A percentile compares a stretch with the other conserved stretches of the same genome.
Evolutionary conservation across 2,329 filamentous ascomycete species (phyloP).

Genomic region (Zymoseptoria ardabiliae): DNA sequence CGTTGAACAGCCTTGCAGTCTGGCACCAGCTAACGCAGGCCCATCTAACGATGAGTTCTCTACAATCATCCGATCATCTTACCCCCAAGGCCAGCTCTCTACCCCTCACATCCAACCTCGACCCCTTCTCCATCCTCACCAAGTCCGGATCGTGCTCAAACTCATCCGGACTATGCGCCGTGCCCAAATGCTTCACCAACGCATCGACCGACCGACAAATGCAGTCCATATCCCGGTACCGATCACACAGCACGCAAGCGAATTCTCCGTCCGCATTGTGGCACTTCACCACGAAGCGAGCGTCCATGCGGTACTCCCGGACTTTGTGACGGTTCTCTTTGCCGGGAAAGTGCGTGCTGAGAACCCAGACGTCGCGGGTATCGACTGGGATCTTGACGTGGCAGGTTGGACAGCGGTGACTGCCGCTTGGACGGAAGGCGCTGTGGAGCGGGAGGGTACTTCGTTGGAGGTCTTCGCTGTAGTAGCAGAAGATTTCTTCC

Average conservation of each 20-base stretch:
- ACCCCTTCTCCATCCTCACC: conserved; percentile 15
- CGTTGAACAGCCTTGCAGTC: too few relatives aligned
- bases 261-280: conserved; percentile 16
- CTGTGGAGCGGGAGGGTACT: conserved; percentile 8
- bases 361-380: conserved; percentile 18
- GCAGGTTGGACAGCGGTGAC: conserved; percentile 18
- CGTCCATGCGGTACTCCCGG: conserved; percentile 17
- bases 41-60: too few relatives aligned
- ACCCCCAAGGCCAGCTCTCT: conserved; percentile 9
- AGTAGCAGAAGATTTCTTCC: background rate
- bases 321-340: background rate
- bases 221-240: conserved; percentile 15
- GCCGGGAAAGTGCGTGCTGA: conserved; percentile 9
- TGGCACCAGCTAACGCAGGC: too few relatives aligned
- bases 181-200: conserved; percentile 20
- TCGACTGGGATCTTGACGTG: conserved; percentile 17
- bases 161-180: conserved; percentile 17
- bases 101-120: conserved; percentile 5
- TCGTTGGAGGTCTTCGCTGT: conserved; percentile 1
- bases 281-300: conserved; percentile 18
- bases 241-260: conserved; percentile 19
- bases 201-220: conserved; percentile 18
- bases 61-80: background rate
- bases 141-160: conserved; percentile 20
- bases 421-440: conserved; percentile 10